These are phyloP conservation scores for Zostera marina DNA, from an alignment of 116 monocot genomes.

Conservation along the genomic window DNA sequence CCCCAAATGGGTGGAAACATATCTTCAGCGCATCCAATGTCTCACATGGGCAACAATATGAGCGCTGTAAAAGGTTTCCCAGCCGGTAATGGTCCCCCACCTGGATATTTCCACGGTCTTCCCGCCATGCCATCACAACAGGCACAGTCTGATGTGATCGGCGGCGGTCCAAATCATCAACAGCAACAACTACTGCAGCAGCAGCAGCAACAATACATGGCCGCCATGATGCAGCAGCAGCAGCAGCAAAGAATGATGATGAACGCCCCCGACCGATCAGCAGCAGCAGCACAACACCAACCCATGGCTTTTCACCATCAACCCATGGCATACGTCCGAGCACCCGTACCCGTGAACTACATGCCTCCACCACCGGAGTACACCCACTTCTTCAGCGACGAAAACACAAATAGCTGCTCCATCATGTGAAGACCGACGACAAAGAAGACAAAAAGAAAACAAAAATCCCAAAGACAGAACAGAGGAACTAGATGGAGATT, in stretches of 20 bases:
- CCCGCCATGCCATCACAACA: slow-evolving; percentile 3
- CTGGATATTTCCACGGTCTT: slow-evolving; percentile 15
- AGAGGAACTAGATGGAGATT: no score
- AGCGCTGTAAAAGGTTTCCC: slow-evolving; percentile 37
- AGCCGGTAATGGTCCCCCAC: slow-evolving; percentile 11
- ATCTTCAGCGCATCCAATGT: slow-evolving; percentile 2
- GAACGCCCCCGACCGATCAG: slow-evolving; percentile 21
- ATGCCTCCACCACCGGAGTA: slow-evolving; percentile 28
- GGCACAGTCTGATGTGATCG: slow-evolving; percentile 12
- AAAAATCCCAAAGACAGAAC: no score
- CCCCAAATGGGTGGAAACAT: slow-evolving; percentile 1
- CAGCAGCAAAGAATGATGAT: slow-evolving; percentile 59
- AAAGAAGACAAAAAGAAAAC: no score
- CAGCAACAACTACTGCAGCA: slow-evolving; percentile 18
- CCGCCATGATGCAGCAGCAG: slow-evolving; percentile 39
- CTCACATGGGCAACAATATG: slow-evolving; percentile 3
- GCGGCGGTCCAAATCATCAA: slow-evolving; percentile 13
- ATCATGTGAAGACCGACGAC: slow-evolving; percentile 6
- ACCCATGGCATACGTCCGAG: slow-evolving; percentile 26
- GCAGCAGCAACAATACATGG: slow-evolving; percentile 37
- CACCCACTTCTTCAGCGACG: slow-evolving; percentile 57
- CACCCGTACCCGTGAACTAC: slow-evolving; percentile 18
- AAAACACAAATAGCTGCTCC: slow-evolving; percentile 25
- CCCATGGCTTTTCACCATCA: slow-evolving; percentile 16
- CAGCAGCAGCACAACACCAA: slow-evolving; percentile 4